Percentiles rank a stretch among this genome's conserved stretches.
These are phyloP conservation scores for Limnanthes douglasii DNA, from an alignment of 345 rosid genomes.

Conservation along the genomic window DNA sequence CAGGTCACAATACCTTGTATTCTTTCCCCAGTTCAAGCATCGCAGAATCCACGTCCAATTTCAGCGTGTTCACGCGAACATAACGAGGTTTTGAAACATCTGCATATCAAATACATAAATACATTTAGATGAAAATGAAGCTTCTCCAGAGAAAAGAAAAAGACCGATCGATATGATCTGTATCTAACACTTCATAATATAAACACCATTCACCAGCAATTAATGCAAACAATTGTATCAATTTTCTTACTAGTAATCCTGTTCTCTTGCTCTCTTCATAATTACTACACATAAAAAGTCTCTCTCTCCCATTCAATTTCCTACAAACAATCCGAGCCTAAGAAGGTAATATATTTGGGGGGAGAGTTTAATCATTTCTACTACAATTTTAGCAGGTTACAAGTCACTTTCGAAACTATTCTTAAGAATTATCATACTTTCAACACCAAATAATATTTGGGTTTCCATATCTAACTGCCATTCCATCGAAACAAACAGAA, in stretches of 20 bases:
- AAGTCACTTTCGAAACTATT: too few relatives aligned
- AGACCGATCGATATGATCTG: background rate
- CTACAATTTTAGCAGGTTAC: too few relatives aligned
- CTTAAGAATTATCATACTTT: background rate
- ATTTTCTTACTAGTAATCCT: too few relatives aligned
- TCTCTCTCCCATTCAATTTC: too few relatives aligned
- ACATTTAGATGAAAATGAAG: background rate
- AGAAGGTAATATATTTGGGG: too few relatives aligned
- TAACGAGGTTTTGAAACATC: constrained; percentile 57
- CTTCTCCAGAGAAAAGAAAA: background rate
- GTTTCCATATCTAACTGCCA: background rate
- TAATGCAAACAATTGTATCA: too few relatives aligned
- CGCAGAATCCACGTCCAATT: constrained; percentile 55
- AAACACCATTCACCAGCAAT: too few relatives aligned
- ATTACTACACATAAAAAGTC: too few relatives aligned
- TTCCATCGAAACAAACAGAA: background rate
- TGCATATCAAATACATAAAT: constrained; percentile 19
- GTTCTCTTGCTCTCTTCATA: too few relatives aligned
- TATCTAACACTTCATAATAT: too few relatives aligned
- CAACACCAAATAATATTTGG: background rate
- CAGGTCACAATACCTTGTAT: constrained; percentile 44
- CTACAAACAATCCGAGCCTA: too few relatives aligned
- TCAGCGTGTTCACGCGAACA: constrained; percentile 79
- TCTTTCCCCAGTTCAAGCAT: constrained; percentile 41
- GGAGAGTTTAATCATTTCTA: too few relatives aligned